Conservation (phyloP, 306 rosid genomes). For the Gastrolobium bilobum region DNA sequence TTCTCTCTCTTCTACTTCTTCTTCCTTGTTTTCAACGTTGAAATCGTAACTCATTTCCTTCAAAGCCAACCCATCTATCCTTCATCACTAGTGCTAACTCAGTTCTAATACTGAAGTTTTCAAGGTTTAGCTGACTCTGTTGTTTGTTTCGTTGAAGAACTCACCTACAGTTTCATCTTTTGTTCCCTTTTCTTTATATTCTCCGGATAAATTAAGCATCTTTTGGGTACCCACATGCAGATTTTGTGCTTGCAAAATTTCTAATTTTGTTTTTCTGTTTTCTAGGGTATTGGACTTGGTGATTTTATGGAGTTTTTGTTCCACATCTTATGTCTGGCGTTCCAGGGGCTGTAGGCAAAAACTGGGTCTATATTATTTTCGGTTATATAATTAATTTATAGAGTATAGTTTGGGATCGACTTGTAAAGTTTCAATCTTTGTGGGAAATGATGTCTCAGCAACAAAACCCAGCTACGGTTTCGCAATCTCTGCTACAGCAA, state of each 20-base stretch:
- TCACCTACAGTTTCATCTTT: slow-evolving; percentile 10
- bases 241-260: slow-evolving; percentile 16
- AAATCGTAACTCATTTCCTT: slow-evolving; percentile 28
- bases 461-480: slow-evolving; percentile 52
- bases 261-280: slow-evolving; percentile 39
- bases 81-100: not conserved
- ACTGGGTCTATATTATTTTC: slow-evolving; percentile 44
- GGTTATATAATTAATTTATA: not conserved
- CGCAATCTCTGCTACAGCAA: slow-evolving; percentile 53
- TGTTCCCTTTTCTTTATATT: slow-evolving; percentile 18
- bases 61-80: not conserved
- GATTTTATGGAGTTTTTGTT: slow-evolving; percentile 52
- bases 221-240: slow-evolving; percentile 39
- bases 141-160: slow-evolving; percentile 24
- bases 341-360: slow-evolving; percentile 3
- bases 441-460: slow-evolving; percentile 51
- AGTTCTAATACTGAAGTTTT: slow-evolving; percentile 16
- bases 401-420: slow-evolving; percentile 11
- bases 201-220: slow-evolving; percentile 18
- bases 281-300: slow-evolving; percentile 36
- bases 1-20: slow-evolving; percentile 20
- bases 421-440: slow-evolving; percentile 37
- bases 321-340: slow-evolving; percentile 1
- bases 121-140: slow-evolving; percentile 21
- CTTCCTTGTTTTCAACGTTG: not conserved